A percentile compares a stretch with the other conserved stretches of the same genome.
Evolutionary conservation across 192 early-diverging fungal species (phyloP).

Genomic region (Dissophora ornata): DNA sequence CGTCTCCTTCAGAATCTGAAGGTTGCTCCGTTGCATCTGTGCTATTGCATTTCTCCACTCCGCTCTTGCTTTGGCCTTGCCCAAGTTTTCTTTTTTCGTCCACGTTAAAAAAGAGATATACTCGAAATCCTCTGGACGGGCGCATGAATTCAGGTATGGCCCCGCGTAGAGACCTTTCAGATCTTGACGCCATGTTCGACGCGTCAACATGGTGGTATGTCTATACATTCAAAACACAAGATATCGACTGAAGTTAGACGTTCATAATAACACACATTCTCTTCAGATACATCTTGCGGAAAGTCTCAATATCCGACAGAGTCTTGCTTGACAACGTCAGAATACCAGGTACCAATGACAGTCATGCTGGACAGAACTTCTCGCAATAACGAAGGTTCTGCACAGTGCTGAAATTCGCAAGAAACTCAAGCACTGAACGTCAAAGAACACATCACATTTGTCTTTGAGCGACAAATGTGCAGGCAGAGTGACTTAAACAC

Average conservation of each 20-base stretch:
- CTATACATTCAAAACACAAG: constrained; percentile 35
- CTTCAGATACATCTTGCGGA: constrained; percentile 32
- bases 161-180: constrained; percentile 31
- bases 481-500: constrained; percentile 43
- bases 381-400: constrained; percentile 38
- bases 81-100: constrained; percentile 24
- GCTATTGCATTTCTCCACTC: constrained; percentile 23
- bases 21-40: constrained; percentile 12
- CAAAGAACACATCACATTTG: constrained; percentile 46
- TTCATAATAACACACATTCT: constrained; percentile 25
- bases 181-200: constrained; percentile 23
- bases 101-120: constrained; percentile 32
- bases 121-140: constrained; percentile 22
- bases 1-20: constrained; percentile 11
- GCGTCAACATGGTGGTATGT: constrained; percentile 22
- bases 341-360: constrained; percentile 44
- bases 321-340: constrained; percentile 38
- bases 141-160: constrained; percentile 37
- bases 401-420: constrained; percentile 37
- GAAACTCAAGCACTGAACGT: constrained; percentile 33
- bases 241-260: constrained; percentile 9
- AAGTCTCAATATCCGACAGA: constrained; percentile 46
- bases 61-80: constrained; percentile 17
- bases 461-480: constrained; percentile 25
- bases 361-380: constrained; percentile 35